Evolutionary conservation across 140 eudicot species (phyloP).

Genomic region (Oenanthe javanica): DNA sequence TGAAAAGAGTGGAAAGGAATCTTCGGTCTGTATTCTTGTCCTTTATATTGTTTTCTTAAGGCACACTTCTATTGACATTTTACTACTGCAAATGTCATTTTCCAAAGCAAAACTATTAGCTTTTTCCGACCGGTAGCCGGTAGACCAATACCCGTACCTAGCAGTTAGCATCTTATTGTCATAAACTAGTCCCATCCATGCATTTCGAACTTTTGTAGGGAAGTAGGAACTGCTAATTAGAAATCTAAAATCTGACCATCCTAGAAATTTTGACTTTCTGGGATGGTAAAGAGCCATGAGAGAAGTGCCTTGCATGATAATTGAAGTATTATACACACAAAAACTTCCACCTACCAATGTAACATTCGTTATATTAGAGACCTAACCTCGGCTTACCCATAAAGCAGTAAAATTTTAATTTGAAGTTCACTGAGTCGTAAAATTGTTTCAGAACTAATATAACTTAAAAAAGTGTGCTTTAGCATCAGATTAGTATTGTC

Average conservation of each 20-base stretch:
- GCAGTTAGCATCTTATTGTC: not conserved
- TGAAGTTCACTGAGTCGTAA: not conserved
- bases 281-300: not conserved
- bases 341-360: not conserved
- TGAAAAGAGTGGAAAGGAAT: constrained; percentile 53
- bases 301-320: not conserved
- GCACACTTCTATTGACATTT: not conserved
- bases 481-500: not conserved
- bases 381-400: not conserved
- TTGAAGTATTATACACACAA: not conserved
- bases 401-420: not conserved
- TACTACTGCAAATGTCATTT: not conserved
- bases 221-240: not conserved
- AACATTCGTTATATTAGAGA: not conserved
- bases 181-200: not conserved
- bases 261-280: not conserved
- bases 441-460: not conserved
- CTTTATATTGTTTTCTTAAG: not conserved
- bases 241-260: not conserved
- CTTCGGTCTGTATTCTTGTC: constrained; percentile 38
- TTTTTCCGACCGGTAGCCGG: not conserved
- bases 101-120: not conserved
- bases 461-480: not conserved
- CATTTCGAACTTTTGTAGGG: not conserved
- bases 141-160: not conserved